Evolutionary conservation across 768 basidiomycete genomes (phyloP).

Genomic region (Tricholoma hemisulphureum): DNA sequence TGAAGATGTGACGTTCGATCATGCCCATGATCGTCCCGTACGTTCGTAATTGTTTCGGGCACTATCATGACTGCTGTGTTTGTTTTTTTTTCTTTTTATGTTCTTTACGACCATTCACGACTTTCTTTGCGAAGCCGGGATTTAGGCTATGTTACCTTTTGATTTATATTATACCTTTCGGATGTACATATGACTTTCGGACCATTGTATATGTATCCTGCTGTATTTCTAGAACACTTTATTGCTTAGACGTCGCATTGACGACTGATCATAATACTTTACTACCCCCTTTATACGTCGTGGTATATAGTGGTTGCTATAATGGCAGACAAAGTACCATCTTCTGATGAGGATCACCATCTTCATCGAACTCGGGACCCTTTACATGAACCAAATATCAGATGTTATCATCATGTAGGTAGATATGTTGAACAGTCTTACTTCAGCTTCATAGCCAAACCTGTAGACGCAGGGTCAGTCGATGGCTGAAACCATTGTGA

Average conservation of each 20-base stretch:
- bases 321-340: constrained; percentile 63
- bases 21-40: constrained; percentile 37
- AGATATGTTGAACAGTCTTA: constrained; percentile 32
- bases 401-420: constrained; percentile 18
- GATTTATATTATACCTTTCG: constrained; percentile 30
- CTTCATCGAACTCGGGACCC: constrained; percentile 77
- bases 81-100: no score
- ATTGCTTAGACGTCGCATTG: constrained; percentile 3
- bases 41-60: constrained; percentile 29
- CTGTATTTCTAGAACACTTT: constrained; percentile 35
- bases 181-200: constrained; percentile 17
- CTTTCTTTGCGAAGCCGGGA: constrained; percentile 25
- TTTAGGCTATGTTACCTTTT: constrained; percentile 4
- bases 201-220: constrained; percentile 26
- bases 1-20: constrained; percentile 58
- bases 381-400: constrained; percentile 37
- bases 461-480: constrained; percentile 37
- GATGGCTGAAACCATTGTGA: constrained; percentile 7
- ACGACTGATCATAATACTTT: constrained; percentile 2
- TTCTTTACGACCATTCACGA: constrained; percentile 31
- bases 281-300: not conserved
- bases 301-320: constrained; percentile 8
- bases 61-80: constrained; percentile 10
- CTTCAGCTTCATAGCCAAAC: constrained; percentile 68
- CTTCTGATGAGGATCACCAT: constrained; percentile 83